phyloP scores from a whole-genome alignment of 2,329 filamentous ascomycete genomes.

The Talaromyces islandicus region DNA sequence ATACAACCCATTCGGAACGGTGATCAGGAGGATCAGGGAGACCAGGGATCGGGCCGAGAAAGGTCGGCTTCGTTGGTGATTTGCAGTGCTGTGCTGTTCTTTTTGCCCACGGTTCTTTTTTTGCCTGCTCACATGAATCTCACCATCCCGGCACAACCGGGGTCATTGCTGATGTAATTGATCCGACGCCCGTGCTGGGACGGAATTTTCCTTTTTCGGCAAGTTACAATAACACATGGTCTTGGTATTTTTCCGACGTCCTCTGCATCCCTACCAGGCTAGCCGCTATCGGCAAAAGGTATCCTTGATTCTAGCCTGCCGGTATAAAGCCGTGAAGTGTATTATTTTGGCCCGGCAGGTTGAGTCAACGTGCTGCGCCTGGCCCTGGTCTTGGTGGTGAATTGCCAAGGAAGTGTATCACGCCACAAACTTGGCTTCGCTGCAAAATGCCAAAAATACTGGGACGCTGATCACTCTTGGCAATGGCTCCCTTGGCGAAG shows the following conservation, averaged over 20 bases:
- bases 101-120: background rate
- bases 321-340: background rate
- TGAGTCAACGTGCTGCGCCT: background rate
- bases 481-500: background rate
- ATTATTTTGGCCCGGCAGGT: background rate
- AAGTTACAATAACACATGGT: background rate
- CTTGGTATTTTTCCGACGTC: background rate
- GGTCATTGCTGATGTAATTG: background rate
- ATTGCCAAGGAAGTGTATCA: background rate
- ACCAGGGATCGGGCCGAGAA: background rate
- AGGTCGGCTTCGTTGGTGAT: background rate
- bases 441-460: background rate
- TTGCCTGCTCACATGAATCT: background rate
- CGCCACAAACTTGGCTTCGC: background rate
- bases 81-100: background rate
- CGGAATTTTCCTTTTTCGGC: background rate
- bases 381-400: background rate
- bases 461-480: background rate
- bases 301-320: background rate
- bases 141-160: background rate
- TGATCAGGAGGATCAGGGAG: background rate
- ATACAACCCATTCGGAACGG: background rate
- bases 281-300: background rate
- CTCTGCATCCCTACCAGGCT: background rate
- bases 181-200: background rate